phyloP scores from a whole-genome alignment of 352 stramenopile species.

The Elongisporangium prolatum region DNA sequence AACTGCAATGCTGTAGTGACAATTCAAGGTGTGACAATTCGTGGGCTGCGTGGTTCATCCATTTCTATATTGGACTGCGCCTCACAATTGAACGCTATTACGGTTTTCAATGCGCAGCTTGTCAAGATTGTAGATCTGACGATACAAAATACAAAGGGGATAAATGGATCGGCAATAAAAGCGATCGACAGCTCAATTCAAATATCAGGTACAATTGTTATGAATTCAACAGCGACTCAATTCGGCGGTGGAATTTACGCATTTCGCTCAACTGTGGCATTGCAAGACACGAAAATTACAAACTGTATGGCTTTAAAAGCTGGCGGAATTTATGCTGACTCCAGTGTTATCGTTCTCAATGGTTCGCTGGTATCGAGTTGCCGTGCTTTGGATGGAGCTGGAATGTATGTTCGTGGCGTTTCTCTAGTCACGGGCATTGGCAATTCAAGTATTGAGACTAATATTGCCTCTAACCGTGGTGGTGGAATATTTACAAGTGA shows the following conservation, averaged over 20 bases:
- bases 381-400: constrained; percentile 18
- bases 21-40: constrained; percentile 22
- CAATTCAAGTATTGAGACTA: constrained; percentile 12
- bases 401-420: constrained; percentile 26
- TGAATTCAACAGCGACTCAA: constrained; percentile 3
- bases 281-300: constrained; percentile 11
- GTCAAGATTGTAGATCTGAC: constrained; percentile 19
- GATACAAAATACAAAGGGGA: constrained; percentile 13
- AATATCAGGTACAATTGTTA: constrained; percentile 12
- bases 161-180: constrained; percentile 23
- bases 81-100: constrained; percentile 18
- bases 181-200: constrained; percentile 11
- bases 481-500: constrained; percentile 20
- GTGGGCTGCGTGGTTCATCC: constrained; percentile 26
- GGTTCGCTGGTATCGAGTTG: constrained; percentile 12
- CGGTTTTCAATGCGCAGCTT: background rate
- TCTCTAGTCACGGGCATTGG: background rate
- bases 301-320: constrained; percentile 20
- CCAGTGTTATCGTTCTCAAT: constrained; percentile 7
- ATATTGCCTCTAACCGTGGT: constrained; percentile 16
- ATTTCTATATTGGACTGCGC: constrained; percentile 43
- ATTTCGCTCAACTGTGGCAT: constrained; percentile 15
- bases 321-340: constrained; percentile 28
- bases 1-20: constrained; percentile 39
- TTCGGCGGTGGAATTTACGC: constrained; percentile 32